Evolutionary conservation across 2,329 filamentous ascomycete species (phyloP), one percentile per base, ranked within the genome.

Genomic region (Epichloe amarillans): DNA sequence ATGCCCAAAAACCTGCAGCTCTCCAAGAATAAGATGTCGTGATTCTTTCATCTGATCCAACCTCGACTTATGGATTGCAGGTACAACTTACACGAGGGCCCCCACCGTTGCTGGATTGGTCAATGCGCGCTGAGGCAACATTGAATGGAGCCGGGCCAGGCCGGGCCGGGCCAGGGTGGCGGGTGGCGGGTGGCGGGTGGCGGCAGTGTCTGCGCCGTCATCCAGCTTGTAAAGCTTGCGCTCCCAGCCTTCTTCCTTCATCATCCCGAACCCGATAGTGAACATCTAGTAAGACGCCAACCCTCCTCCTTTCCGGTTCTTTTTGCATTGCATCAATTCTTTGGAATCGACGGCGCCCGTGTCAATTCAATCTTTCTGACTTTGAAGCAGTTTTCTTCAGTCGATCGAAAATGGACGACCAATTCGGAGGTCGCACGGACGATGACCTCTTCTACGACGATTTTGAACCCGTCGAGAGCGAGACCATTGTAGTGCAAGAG

Each of bases 371-470:
- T 12, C 19, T 10, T 8, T 17, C 45, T 39, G n/a, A 39, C 21
- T 5, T 15, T 10, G 21, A 47, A 42, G 21, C 37, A 49, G 23
- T n/a, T 26, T 19, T 14, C 21, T 38, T 46, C 12, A 35, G 21
- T 36, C 40, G 4, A 33, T 23, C 11, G 23, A 40, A 33, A 11
- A 80, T 80, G 77, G 77, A 80, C 21, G 77, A 81, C 56, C 77
- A 81, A 59, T 81, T 80, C 56, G 72, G 74, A 53, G 77, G 77
- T 46, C 71, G 78, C 19, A 81, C 78, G 44, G 78, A 82, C 59
- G 79, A 82, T 57, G 78, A 80, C 60, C 70, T 82, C 53, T 82
- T 82, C 60, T 74, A 75, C 53, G 79, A 82, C 56, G 78, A 82
- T 58, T 79, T 81, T 52, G 78, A 81, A 61, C 77, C 76, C 7